Base-by-base conservation (phyloP, 2,329 filamentous ascomycete species). In the Elsinoe necatrix region DNA sequence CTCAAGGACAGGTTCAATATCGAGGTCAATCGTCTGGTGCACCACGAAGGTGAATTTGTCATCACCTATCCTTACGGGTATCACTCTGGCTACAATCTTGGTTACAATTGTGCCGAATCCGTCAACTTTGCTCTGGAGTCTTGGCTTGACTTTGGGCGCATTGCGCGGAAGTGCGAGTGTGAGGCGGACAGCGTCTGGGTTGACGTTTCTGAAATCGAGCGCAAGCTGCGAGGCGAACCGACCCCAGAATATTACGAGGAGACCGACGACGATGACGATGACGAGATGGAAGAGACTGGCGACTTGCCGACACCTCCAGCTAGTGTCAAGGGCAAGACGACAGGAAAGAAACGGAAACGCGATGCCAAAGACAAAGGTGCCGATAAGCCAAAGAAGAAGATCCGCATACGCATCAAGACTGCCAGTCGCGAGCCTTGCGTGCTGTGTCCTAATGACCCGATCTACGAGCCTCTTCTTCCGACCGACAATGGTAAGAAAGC, bases 61-160 rank as follows among this genome's bases (percentile, higher is more conserved):
- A 95, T 98, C 62, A 98, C 93, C 0, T 98, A 95, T 68, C 93
- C 93, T 0, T 98, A 97, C 66, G 93, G 93, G 20, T 98, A 98
- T 69, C 93, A 98, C 68, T 98, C 93, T 4, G 93, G 93, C 3
- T 98, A 95, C 71, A 98, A 98, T 65, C 76, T 98, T 35, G 93
- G 95, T 14, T 98, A 98, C 75, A 98, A 98, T 69, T 98, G 93
- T 71, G 93, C 93, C 25, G 93, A 98, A 69, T 95, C 93, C 6
- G 93, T 98, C 73, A 98, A 98, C 69, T 98, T 98, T 70, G 93
- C 92, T 4, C 84, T 95, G 7, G 91, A 96, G 63, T 86, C 89
- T 27, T 98, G 93, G 93, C 75, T 98, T 45, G 86, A 95, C 52
- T 96, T 93, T 76, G 93, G 91, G 20, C 89, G 90, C 65, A 90